Evolutionary conservation across 2,329 filamentous ascomycete genomes (phyloP).

Genomic region (Lasiodiplodia gonubiensis): DNA sequence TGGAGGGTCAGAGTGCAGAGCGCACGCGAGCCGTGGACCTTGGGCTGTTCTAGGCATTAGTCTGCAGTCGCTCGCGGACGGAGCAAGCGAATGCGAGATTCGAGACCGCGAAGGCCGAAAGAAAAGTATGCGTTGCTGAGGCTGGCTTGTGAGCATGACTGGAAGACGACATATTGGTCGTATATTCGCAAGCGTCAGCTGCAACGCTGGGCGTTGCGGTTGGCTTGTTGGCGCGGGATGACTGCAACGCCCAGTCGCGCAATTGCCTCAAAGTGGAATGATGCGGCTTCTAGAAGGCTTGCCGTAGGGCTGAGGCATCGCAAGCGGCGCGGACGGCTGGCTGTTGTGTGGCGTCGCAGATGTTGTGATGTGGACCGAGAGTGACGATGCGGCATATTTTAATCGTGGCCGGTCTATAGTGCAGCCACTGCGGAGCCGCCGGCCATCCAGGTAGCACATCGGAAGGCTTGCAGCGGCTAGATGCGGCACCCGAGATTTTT

Average conservation of each 20-base stretch:
- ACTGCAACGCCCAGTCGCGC: background rate
- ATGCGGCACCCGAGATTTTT: background rate
- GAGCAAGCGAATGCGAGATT: background rate
- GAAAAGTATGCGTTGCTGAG: background rate
- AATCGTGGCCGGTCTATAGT: background rate
- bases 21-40: background rate
- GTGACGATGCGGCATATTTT: conserved; percentile 1
- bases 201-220: background rate
- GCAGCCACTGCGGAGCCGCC: background rate
- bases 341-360: background rate
- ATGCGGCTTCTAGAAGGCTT: conserved; percentile 22
- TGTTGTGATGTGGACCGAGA: conserved; percentile 18
- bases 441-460: background rate
- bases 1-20: background rate
- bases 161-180: conserved; percentile 15
- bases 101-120: background rate
- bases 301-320: conserved; percentile 12
- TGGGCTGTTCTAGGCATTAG: background rate
- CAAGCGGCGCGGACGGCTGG: background rate
- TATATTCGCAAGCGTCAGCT: conserved; percentile 27
- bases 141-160: background rate
- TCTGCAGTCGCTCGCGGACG: background rate
- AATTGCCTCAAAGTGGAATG: background rate
- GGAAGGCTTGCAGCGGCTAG: conserved; percentile 1
- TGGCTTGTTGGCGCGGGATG: conserved; percentile 11